phyloP scores from a whole-genome alignment of 2,329 filamentous ascomycete species.

The Lasiodiplodia theobromae region DNA sequence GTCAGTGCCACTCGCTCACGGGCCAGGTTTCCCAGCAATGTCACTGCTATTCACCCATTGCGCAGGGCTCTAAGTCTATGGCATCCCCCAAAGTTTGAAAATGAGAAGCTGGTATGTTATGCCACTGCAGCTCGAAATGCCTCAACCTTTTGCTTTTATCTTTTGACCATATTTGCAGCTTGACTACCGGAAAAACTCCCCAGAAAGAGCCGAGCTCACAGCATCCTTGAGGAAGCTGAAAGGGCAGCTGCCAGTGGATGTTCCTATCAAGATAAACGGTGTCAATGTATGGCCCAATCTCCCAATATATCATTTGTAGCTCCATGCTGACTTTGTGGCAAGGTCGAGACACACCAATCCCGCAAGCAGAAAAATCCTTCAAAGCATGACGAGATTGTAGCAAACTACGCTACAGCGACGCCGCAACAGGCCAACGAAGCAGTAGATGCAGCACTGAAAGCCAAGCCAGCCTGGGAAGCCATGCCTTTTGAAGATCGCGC shows the following conservation, averaged over 20 bases:
- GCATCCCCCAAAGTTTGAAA: not conserved
- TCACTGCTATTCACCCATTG: not conserved
- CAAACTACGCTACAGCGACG: not conserved
- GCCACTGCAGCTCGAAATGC: too few species aligned
- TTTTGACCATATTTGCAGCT: not conserved
- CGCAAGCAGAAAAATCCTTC: not conserved
- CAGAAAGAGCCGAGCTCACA: not conserved
- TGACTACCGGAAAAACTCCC: not conserved
- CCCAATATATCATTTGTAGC: too few species aligned
- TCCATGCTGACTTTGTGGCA: not conserved
- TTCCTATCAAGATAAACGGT: not conserved
- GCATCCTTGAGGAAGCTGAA: not conserved
- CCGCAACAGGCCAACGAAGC: slow-evolving; percentile 71
- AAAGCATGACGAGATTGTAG: not conserved
- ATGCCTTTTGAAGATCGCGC: slow-evolving; percentile 90
- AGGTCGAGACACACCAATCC: not conserved
- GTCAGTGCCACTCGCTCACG: not conserved
- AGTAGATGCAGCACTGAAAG: slow-evolving; percentile 84
- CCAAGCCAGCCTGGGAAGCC: slow-evolving; percentile 83
- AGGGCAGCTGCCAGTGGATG: not conserved
- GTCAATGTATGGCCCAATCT: not conserved
- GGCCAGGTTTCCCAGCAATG: not conserved
- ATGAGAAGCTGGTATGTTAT: not conserved
- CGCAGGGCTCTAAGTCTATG: not conserved
- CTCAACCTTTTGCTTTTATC: too few species aligned